phyloP scores from a whole-genome alignment of 345 rosid genomes.

The Eucalyptus virginea region DNA sequence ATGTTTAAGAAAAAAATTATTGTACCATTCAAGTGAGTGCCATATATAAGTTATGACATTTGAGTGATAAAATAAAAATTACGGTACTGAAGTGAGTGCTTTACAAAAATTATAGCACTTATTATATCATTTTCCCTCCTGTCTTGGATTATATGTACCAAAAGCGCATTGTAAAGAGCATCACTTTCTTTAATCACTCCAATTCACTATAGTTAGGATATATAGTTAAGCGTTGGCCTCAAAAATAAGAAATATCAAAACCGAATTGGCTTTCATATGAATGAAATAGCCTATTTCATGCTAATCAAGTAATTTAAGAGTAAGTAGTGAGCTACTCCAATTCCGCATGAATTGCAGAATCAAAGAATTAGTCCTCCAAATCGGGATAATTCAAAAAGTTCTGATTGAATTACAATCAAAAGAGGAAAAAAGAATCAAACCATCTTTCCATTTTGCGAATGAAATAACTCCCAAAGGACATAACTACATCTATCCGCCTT shows the following conservation, averaged over 20 bases:
- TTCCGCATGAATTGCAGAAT: not conserved
- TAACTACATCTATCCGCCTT: not conserved
- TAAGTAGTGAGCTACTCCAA: not conserved
- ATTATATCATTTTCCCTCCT: too few species aligned
- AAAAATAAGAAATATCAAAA: not conserved
- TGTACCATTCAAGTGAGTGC: rapidly evolving
- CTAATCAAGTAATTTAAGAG: not conserved
- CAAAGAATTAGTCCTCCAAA: not conserved
- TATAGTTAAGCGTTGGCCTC: not conserved
- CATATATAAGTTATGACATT: too few species aligned
- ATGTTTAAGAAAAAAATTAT: too few species aligned
- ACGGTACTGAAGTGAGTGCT: rapidly evolving
- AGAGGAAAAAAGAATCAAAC: not conserved
- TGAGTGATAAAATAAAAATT: too few species aligned
- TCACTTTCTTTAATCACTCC: not conserved
- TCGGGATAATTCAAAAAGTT: not conserved
- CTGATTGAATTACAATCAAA: not conserved
- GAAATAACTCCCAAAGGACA: not conserved
- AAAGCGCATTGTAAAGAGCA: not conserved
- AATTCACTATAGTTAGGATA: not conserved
- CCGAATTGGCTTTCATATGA: not conserved
- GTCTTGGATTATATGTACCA: not conserved
- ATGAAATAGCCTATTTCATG: not conserved
- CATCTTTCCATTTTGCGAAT: not conserved
- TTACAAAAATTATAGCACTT: rapidly evolving